phyloP scores from a whole-genome alignment of 345 rosid genomes.

The Luvunga scandens region DNA sequence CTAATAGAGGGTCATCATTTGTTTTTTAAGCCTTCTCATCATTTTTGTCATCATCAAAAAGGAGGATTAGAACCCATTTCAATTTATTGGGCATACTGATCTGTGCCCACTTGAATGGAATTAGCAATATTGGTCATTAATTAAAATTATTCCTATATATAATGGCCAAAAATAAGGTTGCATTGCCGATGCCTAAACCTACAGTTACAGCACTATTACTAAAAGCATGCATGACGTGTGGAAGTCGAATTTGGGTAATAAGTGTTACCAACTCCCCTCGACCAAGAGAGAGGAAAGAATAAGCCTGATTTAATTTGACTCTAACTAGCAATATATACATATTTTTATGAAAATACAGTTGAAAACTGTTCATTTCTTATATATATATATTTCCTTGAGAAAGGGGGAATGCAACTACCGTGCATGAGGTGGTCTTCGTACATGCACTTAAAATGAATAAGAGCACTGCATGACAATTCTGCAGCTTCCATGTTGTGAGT shows the following conservation, averaged over 20 bases:
- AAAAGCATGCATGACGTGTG: neutral
- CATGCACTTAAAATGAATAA: constrained; percentile 1
- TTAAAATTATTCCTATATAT: neutral
- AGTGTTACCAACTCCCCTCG: neutral
- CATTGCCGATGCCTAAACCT: neutral
- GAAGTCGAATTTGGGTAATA: neutral
- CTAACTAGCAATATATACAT: neutral
- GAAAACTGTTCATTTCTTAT: no score
- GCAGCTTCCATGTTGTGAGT: neutral
- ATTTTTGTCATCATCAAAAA: neutral
- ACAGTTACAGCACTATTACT: neutral
- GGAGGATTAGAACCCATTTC: neutral
- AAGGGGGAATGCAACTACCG: neutral
- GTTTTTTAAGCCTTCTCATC: neutral
- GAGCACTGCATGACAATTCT: neutral
- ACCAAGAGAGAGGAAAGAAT: neutral
- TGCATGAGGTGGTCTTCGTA: neutral
- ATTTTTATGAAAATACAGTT: no score
- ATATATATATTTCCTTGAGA: neutral
- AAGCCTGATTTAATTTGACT: constrained; percentile 2
- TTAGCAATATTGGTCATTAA: neutral
- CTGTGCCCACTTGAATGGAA: neutral
- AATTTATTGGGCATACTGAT: neutral
- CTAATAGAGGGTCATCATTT: neutral
- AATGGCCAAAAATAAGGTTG: neutral